Evolutionary conservation across 2,329 filamentous ascomycete genomes (phyloP).

Genomic region (Sporothrix euskadiensis): DNA sequence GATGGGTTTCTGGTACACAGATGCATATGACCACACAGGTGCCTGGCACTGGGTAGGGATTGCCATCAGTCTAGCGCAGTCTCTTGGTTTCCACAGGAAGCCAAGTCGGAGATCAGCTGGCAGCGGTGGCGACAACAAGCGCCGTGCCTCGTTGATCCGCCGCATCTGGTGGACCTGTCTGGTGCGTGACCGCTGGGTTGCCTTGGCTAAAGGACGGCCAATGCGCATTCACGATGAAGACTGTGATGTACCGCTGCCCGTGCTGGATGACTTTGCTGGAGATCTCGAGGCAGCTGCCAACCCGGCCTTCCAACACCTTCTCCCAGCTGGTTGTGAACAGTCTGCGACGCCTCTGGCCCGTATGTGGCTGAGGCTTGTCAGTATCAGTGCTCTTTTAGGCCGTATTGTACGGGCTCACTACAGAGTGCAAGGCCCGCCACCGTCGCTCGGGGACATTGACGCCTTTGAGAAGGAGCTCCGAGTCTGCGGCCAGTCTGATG

Average conservation of each 20-base stretch:
- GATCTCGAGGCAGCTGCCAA: neutral
- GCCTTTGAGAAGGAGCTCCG: neutral
- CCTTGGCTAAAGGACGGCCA: constrained; percentile 24
- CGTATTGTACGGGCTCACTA: constrained; percentile 21
- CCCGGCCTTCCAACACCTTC: neutral
- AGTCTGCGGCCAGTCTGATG: neutral
- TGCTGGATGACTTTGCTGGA: constrained; percentile 32
- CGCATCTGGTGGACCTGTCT: constrained; percentile 27
- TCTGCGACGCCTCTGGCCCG: neutral
- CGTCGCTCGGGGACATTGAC: neutral
- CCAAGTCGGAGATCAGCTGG: neutral
- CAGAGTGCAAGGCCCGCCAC: constrained; percentile 18
- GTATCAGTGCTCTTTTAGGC: constrained; percentile 12
- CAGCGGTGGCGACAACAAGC: neutral
- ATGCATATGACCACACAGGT: constrained; percentile 45
- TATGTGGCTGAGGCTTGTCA: constrained; percentile 13
- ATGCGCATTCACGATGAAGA: constrained; percentile 28
- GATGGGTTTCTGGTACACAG: constrained; percentile 46
- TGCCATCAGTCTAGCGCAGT: constrained; percentile 46
- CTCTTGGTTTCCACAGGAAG: constrained; percentile 45
- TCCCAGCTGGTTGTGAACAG: neutral
- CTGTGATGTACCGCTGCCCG: constrained; percentile 23
- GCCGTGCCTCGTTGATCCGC: neutral
- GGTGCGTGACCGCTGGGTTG: constrained; percentile 26
- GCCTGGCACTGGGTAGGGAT: constrained; percentile 51